Conservation (phyloP, 345 rosid genomes). For the Gossypium raimondii region DNA sequence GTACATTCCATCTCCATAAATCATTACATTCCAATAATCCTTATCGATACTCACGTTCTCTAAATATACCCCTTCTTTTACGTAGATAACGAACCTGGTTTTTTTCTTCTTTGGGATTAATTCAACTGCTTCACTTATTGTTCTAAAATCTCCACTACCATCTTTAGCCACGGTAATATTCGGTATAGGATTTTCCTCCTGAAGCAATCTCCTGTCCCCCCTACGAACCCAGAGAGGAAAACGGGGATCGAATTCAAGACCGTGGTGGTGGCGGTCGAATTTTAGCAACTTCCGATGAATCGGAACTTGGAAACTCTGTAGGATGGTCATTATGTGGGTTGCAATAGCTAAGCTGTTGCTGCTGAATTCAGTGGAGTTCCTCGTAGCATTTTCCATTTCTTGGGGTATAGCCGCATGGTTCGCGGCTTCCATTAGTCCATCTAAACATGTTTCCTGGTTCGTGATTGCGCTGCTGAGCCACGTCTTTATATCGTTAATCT, state of each 20-base stretch:
- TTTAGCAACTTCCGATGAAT: slow-evolving; percentile 6
- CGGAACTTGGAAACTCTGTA: neutral
- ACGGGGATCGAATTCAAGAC: neutral
- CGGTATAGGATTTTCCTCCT: slow-evolving; percentile 13
- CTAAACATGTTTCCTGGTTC: slow-evolving; percentile 27
- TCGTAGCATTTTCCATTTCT: slow-evolving; percentile 20
- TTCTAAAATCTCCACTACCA: slow-evolving; percentile 19
- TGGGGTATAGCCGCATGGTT: neutral
- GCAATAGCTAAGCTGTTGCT: slow-evolving; percentile 34
- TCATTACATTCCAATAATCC: slow-evolving; percentile 33
- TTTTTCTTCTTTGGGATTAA: slow-evolving; percentile 23
- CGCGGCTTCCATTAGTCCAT: slow-evolving; percentile 24
- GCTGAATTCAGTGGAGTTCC: slow-evolving; percentile 29
- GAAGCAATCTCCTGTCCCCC: slow-evolving; percentile 7
- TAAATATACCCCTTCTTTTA: slow-evolving; percentile 33
- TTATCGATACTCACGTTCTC: slow-evolving; percentile 29
- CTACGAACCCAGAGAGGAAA: slow-evolving; percentile 10
- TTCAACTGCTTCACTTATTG: slow-evolving; percentile 29
- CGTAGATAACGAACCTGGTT: slow-evolving; percentile 24
- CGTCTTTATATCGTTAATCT: slow-evolving; percentile 20
- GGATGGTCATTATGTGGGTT: slow-evolving; percentile 4
- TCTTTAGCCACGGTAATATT: slow-evolving; percentile 11
- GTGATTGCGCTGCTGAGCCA: slow-evolving; percentile 30
- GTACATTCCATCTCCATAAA: slow-evolving; percentile 43
- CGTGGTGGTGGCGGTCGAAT: neutral